These are phyloP conservation scores for Calonectria ilicicola DNA, from an alignment of 2,329 filamentous ascomycete species.

Conservation along the genomic window DNA sequence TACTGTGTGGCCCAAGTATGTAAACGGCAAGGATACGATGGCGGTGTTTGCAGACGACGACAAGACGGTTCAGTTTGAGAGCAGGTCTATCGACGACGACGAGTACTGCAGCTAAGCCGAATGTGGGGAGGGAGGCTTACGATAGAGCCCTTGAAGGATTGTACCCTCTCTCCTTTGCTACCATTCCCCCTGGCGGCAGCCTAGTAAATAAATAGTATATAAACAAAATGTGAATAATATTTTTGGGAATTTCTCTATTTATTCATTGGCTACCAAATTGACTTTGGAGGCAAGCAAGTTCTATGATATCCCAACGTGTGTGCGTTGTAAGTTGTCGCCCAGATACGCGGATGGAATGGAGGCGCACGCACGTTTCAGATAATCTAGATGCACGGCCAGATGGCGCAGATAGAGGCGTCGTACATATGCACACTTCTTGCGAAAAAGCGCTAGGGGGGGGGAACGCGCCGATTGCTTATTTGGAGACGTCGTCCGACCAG, in stretches of 20 bases:
- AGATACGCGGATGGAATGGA: not conserved
- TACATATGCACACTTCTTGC: not conserved
- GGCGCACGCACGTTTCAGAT: not conserved
- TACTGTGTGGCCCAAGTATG: conserved; percentile 41
- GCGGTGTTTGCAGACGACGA: conserved; percentile 34
- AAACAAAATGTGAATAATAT: too few relatives aligned
- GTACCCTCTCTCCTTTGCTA: too few relatives aligned
- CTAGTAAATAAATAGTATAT: too few relatives aligned
- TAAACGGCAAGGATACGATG: conserved; percentile 29
- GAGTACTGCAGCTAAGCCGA: conserved; percentile 24
- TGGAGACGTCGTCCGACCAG: not conserved
- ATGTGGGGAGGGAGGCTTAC: not conserved
- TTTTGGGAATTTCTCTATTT: too few relatives aligned
- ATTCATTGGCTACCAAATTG: too few relatives aligned
- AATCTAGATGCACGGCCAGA: not conserved
- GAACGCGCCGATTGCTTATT: not conserved
- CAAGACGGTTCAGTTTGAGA: conserved; percentile 21
- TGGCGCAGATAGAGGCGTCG: not conserved
- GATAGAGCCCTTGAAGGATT: too few relatives aligned
- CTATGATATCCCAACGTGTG: too few relatives aligned
- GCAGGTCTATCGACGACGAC: conserved; percentile 21
- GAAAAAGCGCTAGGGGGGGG: too few relatives aligned
- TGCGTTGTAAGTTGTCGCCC: not conserved
- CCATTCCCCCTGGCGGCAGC: too few relatives aligned
- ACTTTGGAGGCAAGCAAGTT: too few relatives aligned